These are phyloP conservation scores for Eudorina sp. DNA, from an alignment of 139 green algal genomes.

Conservation along the genomic window DNA sequence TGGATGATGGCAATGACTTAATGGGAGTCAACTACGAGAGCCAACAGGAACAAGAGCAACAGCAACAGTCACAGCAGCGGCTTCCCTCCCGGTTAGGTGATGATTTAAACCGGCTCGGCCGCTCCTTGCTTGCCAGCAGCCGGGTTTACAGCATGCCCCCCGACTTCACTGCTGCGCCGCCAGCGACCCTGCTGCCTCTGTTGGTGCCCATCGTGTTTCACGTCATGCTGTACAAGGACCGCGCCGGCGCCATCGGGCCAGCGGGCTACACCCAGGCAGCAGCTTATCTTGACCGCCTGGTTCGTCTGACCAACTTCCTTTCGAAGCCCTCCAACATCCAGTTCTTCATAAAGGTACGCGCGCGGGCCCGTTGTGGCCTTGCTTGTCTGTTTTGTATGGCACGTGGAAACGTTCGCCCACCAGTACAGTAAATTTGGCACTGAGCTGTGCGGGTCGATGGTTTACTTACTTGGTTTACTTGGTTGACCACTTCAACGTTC, in stretches of 20 bases:
- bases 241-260: background rate
- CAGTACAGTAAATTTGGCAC: background rate
- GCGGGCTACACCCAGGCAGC: background rate
- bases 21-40: too few relatives aligned
- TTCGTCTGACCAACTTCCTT: background rate
- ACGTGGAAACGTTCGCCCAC: too few relatives aligned
- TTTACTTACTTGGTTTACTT: too few relatives aligned
- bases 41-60: too few relatives aligned
- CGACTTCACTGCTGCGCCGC: background rate
- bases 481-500: too few relatives aligned
- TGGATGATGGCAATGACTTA: too few relatives aligned
- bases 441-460: background rate
- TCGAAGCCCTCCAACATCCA: too few relatives aligned
- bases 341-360: constrained; percentile 19
- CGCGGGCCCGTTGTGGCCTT: background rate
- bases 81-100: too few relatives aligned
- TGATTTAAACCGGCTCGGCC: too few relatives aligned
- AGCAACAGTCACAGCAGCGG: background rate
- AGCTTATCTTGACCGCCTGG: background rate
- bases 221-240: constrained; percentile 35
- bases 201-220: constrained; percentile 4
- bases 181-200: background rate
- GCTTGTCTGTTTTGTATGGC: too few relatives aligned
- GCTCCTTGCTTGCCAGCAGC: too few relatives aligned
- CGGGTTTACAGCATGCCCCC: background rate